Percentiles rank a stretch among this genome's conserved stretches.
Conservation (phyloP, 106 monocot species). For the Gastrodia elata region DNA sequence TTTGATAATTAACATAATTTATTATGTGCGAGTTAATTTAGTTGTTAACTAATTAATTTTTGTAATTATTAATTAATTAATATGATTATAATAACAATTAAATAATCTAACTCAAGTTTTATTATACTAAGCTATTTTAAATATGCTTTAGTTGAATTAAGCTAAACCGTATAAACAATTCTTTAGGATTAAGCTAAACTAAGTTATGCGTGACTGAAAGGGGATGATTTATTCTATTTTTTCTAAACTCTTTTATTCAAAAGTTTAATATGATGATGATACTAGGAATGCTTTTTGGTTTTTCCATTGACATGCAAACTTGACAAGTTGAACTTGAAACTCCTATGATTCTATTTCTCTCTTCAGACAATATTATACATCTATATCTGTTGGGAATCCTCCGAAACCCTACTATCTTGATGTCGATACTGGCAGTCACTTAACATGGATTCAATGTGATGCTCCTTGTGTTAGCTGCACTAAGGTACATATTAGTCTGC, state of each 20-base stretch:
- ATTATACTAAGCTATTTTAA: no score
- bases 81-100: no score
- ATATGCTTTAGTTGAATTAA: no score
- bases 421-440: conserved; percentile 87
- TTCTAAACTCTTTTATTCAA: background rate
- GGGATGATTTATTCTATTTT: no score
- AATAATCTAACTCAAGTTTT: no score
- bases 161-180: no score
- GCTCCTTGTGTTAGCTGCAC: conserved; percentile 86
- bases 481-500: conserved; percentile 35
- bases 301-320: background rate
- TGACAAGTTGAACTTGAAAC: conserved; percentile 6
- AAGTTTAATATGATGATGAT: background rate
- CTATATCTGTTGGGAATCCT: conserved; percentile 75
- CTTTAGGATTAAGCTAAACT: no score
- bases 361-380: conserved; percentile 78
- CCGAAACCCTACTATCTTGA: conserved; percentile 79
- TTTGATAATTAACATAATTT: no score
- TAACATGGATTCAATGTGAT: conserved; percentile 95
- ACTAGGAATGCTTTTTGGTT: background rate
- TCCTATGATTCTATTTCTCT: background rate
- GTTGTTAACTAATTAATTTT: no score
- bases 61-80: no score
- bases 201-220: no score
- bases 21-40: no score